Evolutionary conservation across 129 eudicot species (phyloP).

Genomic region (Tagetes patula): DNA sequence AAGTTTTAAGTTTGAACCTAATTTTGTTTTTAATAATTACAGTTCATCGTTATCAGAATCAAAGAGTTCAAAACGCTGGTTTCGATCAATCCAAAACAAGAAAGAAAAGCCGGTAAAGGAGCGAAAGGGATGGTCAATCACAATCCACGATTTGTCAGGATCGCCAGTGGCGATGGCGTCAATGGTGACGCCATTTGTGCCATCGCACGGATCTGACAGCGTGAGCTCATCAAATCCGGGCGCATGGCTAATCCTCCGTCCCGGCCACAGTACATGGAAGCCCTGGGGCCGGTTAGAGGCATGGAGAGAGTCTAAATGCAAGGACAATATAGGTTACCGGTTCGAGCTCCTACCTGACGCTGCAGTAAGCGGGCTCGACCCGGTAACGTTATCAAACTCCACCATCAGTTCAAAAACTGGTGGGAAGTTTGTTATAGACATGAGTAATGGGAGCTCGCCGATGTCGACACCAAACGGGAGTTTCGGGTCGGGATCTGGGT

Average conservation of each 20-base stretch:
- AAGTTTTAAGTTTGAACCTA: background rate
- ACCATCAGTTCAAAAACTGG: constrained; percentile 48
- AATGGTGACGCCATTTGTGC: constrained; percentile 95
- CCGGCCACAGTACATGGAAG: constrained; percentile 84
- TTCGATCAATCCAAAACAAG: constrained; percentile 39
- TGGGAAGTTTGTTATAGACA: constrained; percentile 74
- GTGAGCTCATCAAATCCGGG: constrained; percentile 91
- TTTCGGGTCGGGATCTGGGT: constrained; percentile 67
- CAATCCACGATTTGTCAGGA: constrained; percentile 90
- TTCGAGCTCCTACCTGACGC: constrained; percentile 81
- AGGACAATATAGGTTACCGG: constrained; percentile 63
- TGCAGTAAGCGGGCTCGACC: constrained; percentile 43
- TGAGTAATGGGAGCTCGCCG: constrained; percentile 54
- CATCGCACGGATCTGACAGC: constrained; percentile 65
- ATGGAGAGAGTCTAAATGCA: constrained; percentile 56
- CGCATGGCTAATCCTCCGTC: constrained; percentile 92
- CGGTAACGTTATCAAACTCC: constrained; percentile 56
- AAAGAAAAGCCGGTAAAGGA: constrained; percentile 54
- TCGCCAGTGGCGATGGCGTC: constrained; percentile 97
- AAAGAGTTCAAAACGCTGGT: constrained; percentile 58
- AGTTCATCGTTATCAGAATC: constrained; percentile 68
- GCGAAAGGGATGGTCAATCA: constrained; percentile 94
- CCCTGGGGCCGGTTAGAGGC: constrained; percentile 99
- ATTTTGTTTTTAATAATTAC: background rate
- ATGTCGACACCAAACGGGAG: constrained; percentile 71